Evolutionary conservation across 1,139 yeast genomes (phyloP).

Genomic region (Nakaseomyces sp.): DNA sequence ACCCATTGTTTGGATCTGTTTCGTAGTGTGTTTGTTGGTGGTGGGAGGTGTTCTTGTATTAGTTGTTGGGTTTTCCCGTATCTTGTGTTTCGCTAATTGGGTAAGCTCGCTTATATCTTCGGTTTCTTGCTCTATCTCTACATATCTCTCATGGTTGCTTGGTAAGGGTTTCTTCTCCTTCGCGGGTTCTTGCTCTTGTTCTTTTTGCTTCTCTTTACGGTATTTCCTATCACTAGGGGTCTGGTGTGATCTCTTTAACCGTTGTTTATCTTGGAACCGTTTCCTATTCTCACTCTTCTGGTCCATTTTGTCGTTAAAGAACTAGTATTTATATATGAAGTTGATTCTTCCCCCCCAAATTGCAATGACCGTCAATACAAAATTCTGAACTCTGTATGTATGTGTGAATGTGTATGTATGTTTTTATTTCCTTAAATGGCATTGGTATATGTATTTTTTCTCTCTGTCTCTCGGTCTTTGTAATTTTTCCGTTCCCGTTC

Average conservation of each 20-base stretch:
- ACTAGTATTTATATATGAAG: no score
- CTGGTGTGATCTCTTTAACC: constrained; percentile 26
- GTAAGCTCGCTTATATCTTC: background rate
- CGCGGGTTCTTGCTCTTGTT: no score
- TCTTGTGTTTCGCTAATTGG: constrained; percentile 9
- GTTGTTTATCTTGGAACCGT: constrained; percentile 30
- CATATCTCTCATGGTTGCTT: constrained; percentile 21
- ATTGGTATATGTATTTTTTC: no score
- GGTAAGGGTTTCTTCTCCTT: constrained; percentile 9
- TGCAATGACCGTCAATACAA: no score
- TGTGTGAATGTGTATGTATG: no score
- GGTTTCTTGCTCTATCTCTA: constrained; percentile 15
- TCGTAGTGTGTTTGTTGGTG: constrained; percentile 6
- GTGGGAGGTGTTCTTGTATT: no score
- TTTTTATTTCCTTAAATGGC: no score
- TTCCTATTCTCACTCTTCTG: constrained; percentile 24
- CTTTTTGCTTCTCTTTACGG: constrained; percentile 12
- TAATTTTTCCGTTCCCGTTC: no score
- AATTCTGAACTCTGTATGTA: no score
- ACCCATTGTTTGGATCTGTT: constrained; percentile 2
- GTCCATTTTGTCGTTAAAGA: background rate
- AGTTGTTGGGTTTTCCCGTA: constrained; percentile 4
- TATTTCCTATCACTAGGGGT: constrained; percentile 31
- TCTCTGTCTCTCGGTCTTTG: no score
- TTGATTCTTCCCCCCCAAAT: no score